Base-by-base conservation (phyloP, 1,284 basidiomycete species). In the Cutaneotrichosporon dermatis region DNA sequence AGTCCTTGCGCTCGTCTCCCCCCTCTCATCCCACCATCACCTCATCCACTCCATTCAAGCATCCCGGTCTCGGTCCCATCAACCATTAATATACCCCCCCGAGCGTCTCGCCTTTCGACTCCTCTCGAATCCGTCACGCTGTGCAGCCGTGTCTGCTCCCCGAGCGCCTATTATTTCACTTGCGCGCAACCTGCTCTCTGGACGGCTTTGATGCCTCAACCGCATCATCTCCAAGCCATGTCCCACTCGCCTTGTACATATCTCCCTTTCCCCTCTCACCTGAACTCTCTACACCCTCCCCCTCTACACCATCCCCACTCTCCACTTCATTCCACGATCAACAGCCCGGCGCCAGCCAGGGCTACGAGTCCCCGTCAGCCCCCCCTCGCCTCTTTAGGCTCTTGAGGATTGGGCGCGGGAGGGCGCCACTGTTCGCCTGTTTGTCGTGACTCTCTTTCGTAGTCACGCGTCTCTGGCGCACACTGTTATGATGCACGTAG, bases 371-470 rank as follows among this genome's bases (percentile, higher is more conserved):
- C 68, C 66, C 67, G 66, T 70, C 56, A 64, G 67, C 66, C 62
- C 69, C 66, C 56, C 67, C 50, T 58, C 51, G 43, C 39, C 55
- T 51, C 4, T 59, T 16, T 51, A 55, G 54, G 37, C 49, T 44
- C 3, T 48, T 53, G 61, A 65, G 69, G 62, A 36, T 69, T 70
- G 70, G 66, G 68, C 67, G 67, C 69, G 69, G 67, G 69, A 74
- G 72, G 72, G 72, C 72, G 68, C 67, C 72, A 59, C 5, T 45
- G 36, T 54, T 12, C 43, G 51, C 33, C 43, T 39, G 37, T 43
- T 39, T 54, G 52, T 42, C 39, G 50, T 51, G 50, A 33, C 39
- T 51, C 50, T 37, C 50, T 13, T 37, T 51, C 39, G 41, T 51
- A 51, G 15, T 25, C 52, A 54, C 52, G 52, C 54, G 44, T 36